Conservation (phyloP, 1,139 yeast species). For the Pichia sorboxylosa region DNA sequence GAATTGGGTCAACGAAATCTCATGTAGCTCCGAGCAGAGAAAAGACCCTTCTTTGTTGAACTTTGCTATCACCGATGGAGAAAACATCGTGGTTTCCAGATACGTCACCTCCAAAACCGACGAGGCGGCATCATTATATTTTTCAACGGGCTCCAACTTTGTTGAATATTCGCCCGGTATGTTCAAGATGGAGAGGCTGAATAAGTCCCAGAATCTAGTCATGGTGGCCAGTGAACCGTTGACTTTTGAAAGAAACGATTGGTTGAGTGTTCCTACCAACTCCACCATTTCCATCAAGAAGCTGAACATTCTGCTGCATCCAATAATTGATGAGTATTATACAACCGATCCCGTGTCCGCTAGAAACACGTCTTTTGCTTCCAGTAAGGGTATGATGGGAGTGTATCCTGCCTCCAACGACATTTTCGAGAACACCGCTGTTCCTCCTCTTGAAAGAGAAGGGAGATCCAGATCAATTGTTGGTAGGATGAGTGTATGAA, state of each 20-base stretch:
- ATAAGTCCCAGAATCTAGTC: constrained; percentile 87
- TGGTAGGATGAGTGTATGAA: too few relatives aligned
- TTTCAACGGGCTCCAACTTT: constrained; percentile 86
- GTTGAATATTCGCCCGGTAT: constrained; percentile 83
- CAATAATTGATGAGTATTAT: constrained; percentile 81
- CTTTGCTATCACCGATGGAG: constrained; percentile 92
- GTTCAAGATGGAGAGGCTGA: constrained; percentile 86
- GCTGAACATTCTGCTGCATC: constrained; percentile 83
- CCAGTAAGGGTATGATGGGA: constrained; percentile 85
- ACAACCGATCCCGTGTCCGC: constrained; percentile 55
- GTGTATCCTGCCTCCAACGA: constrained; percentile 43
- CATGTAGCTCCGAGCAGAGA: constrained; percentile 29
- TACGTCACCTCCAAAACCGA: constrained; percentile 82
- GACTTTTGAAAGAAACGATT: constrained; percentile 91
- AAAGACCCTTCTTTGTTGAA: constrained; percentile 78
- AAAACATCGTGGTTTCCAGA: constrained; percentile 75
- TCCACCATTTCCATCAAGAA: constrained; percentile 72
- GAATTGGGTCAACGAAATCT: constrained; percentile 37
- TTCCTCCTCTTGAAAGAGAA: constrained; percentile 83
- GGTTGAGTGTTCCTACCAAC: constrained; percentile 95
- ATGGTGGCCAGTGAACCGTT: constrained; percentile 94
- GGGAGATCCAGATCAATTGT: constrained; percentile 35
- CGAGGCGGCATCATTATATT: constrained; percentile 93
- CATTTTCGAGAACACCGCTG: constrained; percentile 39
- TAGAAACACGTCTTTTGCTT: constrained; percentile 75